Conservation (phyloP, 2,329 filamentous ascomycete genomes). For the Sarocladium strictum region DNA sequence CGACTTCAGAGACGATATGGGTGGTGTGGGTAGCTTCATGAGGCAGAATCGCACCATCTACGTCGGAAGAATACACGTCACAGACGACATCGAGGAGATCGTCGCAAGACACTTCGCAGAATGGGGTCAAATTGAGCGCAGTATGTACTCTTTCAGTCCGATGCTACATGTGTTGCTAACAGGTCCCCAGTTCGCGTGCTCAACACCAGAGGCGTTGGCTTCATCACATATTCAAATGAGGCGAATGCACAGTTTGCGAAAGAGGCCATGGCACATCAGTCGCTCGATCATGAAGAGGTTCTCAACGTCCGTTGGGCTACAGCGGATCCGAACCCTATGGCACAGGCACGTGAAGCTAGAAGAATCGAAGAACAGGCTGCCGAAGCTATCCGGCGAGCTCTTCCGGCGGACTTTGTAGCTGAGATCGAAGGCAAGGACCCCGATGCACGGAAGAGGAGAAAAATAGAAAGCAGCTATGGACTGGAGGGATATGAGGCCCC, state of each 20-base stretch:
- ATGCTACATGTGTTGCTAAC: neutral
- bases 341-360: constrained; percentile 83
- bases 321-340: constrained; percentile 90
- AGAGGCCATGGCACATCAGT: constrained; percentile 93
- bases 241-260: constrained; percentile 87
- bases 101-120: constrained; percentile 93
- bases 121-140: constrained; percentile 89
- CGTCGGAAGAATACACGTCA: constrained; percentile 88
- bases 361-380: constrained; percentile 93
- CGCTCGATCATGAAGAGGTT: constrained; percentile 84
- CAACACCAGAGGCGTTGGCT: constrained; percentile 83
- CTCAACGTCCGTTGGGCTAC: constrained; percentile 97
- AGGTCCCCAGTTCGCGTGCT: constrained; percentile 60
- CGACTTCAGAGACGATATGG: constrained; percentile 97
- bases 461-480: constrained; percentile 83
- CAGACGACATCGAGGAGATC: constrained; percentile 94
- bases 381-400: constrained; percentile 79
- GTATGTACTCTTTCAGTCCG: constrained; percentile 23
- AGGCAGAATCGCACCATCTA: constrained; percentile 92
- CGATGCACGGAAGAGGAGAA: constrained; percentile 79
- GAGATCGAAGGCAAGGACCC: constrained; percentile 91
- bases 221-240: constrained; percentile 91
- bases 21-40: constrained; percentile 90
- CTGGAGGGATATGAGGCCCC: constrained; percentile 89
- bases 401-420: constrained; percentile 85